Conservation (phyloP, 352 stramenopile genomes). For the Nothophytophthora sp. region DNA sequence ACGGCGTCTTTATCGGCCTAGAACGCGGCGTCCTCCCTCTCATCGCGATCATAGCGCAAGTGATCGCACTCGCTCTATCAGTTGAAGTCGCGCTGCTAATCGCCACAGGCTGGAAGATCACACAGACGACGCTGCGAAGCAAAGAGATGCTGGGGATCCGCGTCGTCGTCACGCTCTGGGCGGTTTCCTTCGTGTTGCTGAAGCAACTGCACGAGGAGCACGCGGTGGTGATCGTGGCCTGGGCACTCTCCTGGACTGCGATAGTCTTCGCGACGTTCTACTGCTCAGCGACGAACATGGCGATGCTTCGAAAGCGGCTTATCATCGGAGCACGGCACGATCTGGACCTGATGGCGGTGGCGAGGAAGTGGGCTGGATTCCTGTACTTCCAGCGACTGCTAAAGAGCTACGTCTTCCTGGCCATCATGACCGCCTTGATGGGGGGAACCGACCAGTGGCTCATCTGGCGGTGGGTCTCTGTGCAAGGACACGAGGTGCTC, state of each 20-base stretch:
- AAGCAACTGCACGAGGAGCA: slow-evolving; percentile 43
- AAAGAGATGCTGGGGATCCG: slow-evolving; percentile 54
- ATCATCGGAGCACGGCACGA: slow-evolving; percentile 46
- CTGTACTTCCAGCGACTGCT: slow-evolving; percentile 55
- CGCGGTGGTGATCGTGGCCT: slow-evolving; percentile 47
- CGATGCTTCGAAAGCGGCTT: slow-evolving; percentile 61
- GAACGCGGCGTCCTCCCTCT: slow-evolving; percentile 38
- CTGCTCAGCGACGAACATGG: slow-evolving; percentile 57
- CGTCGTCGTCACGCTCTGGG: slow-evolving; percentile 45
- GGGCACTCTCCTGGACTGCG: slow-evolving; percentile 46
- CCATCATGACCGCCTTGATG: slow-evolving; percentile 36
- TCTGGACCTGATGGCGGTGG: slow-evolving; percentile 47
- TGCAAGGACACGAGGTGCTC: slow-evolving; percentile 42
- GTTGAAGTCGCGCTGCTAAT: slow-evolving; percentile 48
- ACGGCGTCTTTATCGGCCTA: slow-evolving; percentile 27
- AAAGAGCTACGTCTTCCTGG: slow-evolving; percentile 43
- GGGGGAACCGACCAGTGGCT: slow-evolving; percentile 30
- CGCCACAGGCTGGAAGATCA: slow-evolving; percentile 69
- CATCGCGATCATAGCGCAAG: slow-evolving; percentile 32
- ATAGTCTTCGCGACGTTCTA: slow-evolving; percentile 63
- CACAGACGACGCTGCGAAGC: slow-evolving; percentile 29
- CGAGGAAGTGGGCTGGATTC: slow-evolving; percentile 59
- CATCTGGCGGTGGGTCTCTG: slow-evolving; percentile 36
- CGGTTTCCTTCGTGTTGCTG: slow-evolving; percentile 39
- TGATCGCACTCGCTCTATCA: slow-evolving; percentile 36